phyloP scores from a whole-genome alignment of 2,329 filamentous ascomycete species.

The Aspergillus unguis region DNA sequence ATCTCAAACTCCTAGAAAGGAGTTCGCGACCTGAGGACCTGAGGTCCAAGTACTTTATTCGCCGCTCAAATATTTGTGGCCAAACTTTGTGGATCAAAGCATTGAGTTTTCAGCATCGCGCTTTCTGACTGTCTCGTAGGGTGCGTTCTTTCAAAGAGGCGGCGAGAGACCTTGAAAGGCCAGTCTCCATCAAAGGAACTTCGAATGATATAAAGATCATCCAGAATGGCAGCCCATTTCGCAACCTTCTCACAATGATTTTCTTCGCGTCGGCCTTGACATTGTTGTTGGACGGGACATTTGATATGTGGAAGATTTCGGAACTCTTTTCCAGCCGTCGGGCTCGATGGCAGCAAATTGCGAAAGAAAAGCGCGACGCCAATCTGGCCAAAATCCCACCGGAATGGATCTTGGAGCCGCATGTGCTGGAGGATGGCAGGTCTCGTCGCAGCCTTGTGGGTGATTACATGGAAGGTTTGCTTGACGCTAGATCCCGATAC shows the following conservation, averaged over 20 bases:
- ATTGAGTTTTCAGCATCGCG: background rate
- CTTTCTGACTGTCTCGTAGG: background rate
- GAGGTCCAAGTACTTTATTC: slow-evolving; percentile 3
- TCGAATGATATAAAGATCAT: slow-evolving; percentile 4
- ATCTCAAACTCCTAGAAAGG: slow-evolving; percentile 4
- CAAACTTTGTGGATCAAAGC: background rate
- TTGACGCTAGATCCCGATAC: slow-evolving; percentile 5
- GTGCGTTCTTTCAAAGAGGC: slow-evolving; percentile 3
- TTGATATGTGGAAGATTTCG: slow-evolving; percentile 8
- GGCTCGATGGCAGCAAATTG: slow-evolving; percentile 5
- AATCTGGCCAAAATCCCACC: slow-evolving; percentile 7
- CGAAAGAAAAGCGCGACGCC: slow-evolving; percentile 4
- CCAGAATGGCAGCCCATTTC: slow-evolving; percentile 4
- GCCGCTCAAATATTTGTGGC: slow-evolving; percentile 1
- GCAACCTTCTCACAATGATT: background rate
- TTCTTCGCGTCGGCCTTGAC: slow-evolving; percentile 5
- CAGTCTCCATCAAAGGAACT: slow-evolving; percentile 1
- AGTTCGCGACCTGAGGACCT: slow-evolving; percentile 1
- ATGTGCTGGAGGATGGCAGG: slow-evolving; percentile 3
- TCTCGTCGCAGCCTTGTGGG: slow-evolving; percentile 8
- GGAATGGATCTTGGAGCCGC: slow-evolving; percentile 9
- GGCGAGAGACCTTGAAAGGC: slow-evolving; percentile 1
- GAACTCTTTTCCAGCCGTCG: slow-evolving; percentile 4
- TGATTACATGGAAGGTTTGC: slow-evolving; percentile 5
- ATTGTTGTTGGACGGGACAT: background rate